phyloP scores from a whole-genome alignment of 495 filamentous ascomycete species.

The Annulohypoxylon stygium region DNA sequence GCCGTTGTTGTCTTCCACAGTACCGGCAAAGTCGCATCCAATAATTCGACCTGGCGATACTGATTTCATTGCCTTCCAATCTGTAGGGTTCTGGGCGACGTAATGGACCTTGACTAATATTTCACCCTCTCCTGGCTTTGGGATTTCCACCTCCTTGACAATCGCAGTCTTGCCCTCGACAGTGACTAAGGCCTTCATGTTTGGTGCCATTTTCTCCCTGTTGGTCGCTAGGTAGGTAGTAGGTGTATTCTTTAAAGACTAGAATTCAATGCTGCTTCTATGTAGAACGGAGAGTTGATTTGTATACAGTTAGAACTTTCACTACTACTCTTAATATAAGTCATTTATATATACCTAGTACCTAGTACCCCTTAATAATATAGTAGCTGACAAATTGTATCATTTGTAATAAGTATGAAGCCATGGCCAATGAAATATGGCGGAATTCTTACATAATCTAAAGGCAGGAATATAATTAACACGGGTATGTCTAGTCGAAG shows the following conservation, averaged over 20 bases:
- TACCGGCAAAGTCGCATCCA: conserved; percentile 70
- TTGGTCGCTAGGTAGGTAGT: neutral
- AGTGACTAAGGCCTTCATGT: conserved; percentile 49
- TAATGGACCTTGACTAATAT: conserved; percentile 44
- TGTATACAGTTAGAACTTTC: neutral
- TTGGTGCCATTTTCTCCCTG: conserved; percentile 12
- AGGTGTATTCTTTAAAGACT: neutral
- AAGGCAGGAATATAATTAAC: neutral
- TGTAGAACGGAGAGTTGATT: neutral
- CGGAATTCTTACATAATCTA: neutral
- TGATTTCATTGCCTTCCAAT: conserved; percentile 41
- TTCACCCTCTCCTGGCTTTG: conserved; percentile 39
- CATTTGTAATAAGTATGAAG: neutral
- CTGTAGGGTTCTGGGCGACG: conserved; percentile 48
- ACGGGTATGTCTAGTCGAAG: neutral
- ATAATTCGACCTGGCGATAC: conserved; percentile 55
- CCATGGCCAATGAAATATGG: neutral
- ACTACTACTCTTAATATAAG: neutral
- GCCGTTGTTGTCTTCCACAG: conserved; percentile 64
- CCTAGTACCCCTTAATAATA: neutral
- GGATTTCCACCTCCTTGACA: conserved; percentile 38
- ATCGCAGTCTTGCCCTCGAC: conserved; percentile 26
- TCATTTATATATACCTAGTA: neutral
- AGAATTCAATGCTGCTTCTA: neutral
- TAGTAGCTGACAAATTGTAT: neutral